Evolutionary conservation across 176 grass and related monocot species (phyloP).

Genomic region (Oryza nivara): DNA sequence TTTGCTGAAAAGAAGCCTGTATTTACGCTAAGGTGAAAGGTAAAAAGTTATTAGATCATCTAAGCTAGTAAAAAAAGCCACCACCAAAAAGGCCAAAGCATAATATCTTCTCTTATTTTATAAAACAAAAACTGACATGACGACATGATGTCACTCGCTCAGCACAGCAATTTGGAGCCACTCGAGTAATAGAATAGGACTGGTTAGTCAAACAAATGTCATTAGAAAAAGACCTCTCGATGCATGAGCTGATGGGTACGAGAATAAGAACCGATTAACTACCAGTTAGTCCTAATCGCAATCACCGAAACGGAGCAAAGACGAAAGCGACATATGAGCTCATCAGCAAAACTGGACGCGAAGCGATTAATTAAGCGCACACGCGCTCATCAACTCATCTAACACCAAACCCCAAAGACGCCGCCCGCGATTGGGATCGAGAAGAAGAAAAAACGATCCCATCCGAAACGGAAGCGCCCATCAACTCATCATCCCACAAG

Average conservation of each 20-base stretch:
- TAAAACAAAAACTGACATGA: not conserved
- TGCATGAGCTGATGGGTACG: not conserved
- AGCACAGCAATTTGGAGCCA: not conserved
- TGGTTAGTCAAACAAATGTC: not conserved
- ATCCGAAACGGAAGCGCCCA: not conserved
- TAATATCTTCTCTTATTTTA: not conserved
- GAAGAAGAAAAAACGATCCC: not conserved
- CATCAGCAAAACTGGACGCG: not conserved
- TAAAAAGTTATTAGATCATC: not conserved
- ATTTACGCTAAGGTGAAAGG: not conserved
- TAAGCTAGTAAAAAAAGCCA: not conserved
- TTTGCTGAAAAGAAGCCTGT: not conserved
- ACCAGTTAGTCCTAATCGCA: not conserved
- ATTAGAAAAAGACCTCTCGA: constrained; percentile 31
- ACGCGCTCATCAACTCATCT: not conserved
- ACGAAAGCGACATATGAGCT: not conserved
- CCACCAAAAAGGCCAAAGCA: constrained; percentile 5
- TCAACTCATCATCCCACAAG: no score
- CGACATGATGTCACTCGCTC: not conserved
- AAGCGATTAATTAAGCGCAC: not conserved
- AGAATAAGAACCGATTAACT: not conserved
- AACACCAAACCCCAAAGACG: not conserved
- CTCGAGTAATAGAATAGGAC: not conserved
- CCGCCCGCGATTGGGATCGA: not conserved
- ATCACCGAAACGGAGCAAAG: not conserved